Evolutionary conservation across 495 filamentous ascomycete genomes (phyloP).

Genomic region (Xylaria palmicola): DNA sequence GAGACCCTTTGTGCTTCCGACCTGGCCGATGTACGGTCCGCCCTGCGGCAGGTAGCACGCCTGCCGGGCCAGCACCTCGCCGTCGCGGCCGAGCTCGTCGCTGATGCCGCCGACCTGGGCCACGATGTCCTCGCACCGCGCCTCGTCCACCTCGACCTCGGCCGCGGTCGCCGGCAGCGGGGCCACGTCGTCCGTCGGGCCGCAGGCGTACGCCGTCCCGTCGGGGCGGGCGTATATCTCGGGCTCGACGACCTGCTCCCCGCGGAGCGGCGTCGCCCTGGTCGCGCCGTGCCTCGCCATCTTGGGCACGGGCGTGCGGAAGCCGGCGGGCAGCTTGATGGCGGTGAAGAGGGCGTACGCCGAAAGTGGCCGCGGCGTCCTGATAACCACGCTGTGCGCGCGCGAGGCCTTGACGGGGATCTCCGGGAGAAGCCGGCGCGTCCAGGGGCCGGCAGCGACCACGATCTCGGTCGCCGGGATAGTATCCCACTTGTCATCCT

Average conservation of each 20-base stretch:
- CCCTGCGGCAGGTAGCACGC: slow-evolving; percentile 79
- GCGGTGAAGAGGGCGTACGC: slow-evolving; percentile 80
- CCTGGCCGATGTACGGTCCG: slow-evolving; percentile 72
- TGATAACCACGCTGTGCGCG: slow-evolving; percentile 80
- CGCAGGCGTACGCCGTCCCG: slow-evolving; percentile 79
- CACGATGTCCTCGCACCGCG: slow-evolving; percentile 75
- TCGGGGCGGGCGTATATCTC: slow-evolving; percentile 89
- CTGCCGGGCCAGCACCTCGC: slow-evolving; percentile 68
- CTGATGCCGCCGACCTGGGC: slow-evolving; percentile 69
- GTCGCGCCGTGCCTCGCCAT: slow-evolving; percentile 37
- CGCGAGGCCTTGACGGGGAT: slow-evolving; percentile 75
- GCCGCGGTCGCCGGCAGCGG: slow-evolving; percentile 67
- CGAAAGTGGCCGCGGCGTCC: slow-evolving; percentile 58
- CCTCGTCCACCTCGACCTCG: slow-evolving; percentile 69
- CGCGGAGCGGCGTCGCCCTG: slow-evolving; percentile 24
- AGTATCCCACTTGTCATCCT: slow-evolving; percentile 63
- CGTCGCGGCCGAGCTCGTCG: slow-evolving; percentile 63
- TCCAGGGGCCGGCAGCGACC: slow-evolving; percentile 82
- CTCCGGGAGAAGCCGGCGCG: slow-evolving; percentile 61
- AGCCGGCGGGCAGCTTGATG: slow-evolving; percentile 65
- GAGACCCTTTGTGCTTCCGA: slow-evolving; percentile 63
- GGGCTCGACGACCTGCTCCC: slow-evolving; percentile 59
- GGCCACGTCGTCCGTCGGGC: slow-evolving; percentile 65
- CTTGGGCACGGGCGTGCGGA: slow-evolving; percentile 30
- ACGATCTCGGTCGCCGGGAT: slow-evolving; percentile 38